phyloP scores from a whole-genome alignment of 192 early-diverging fungal genomes.

The Allomyces arbusculus region DNA sequence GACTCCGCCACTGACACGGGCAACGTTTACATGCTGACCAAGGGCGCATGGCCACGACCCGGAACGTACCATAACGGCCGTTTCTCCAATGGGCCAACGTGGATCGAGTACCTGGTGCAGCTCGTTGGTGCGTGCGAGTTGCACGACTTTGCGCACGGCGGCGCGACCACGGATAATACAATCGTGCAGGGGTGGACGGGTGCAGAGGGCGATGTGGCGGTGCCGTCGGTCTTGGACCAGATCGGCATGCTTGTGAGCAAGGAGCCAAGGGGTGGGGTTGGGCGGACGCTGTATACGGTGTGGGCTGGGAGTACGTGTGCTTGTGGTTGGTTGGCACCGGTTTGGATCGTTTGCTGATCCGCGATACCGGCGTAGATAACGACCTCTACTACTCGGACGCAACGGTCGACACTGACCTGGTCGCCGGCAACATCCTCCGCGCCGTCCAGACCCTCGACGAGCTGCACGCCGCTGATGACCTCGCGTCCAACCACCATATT shows the following conservation, averaged over 20 bases:
- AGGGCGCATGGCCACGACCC: conserved; percentile 3
- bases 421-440: too few species aligned
- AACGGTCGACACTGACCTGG: too few species aligned
- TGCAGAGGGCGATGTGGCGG: not conserved
- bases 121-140: not conserved
- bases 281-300: not conserved
- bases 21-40: conserved; percentile 5
- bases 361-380: not conserved
- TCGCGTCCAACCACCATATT: too few species aligned
- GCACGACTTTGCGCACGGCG: conserved; percentile 3
- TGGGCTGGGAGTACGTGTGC: not conserved
- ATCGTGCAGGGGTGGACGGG: not conserved
- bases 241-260: too few species aligned
- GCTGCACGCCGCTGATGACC: too few species aligned
- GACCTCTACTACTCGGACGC: too few species aligned
- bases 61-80: conserved; percentile 8
- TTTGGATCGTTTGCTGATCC: not conserved
- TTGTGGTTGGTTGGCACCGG: not conserved
- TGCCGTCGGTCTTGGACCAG: too few species aligned
- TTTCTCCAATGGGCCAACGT: conserved; percentile 9
- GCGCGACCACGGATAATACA: conserved; percentile 1
- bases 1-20: conserved; percentile 7
- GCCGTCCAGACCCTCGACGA: too few species aligned
- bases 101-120: conserved; percentile 4
- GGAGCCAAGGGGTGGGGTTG: too few species aligned